These are phyloP conservation scores for Suillus subluteus DNA, from an alignment of 768 basidiomycete genomes.

Conservation along the genomic window DNA sequence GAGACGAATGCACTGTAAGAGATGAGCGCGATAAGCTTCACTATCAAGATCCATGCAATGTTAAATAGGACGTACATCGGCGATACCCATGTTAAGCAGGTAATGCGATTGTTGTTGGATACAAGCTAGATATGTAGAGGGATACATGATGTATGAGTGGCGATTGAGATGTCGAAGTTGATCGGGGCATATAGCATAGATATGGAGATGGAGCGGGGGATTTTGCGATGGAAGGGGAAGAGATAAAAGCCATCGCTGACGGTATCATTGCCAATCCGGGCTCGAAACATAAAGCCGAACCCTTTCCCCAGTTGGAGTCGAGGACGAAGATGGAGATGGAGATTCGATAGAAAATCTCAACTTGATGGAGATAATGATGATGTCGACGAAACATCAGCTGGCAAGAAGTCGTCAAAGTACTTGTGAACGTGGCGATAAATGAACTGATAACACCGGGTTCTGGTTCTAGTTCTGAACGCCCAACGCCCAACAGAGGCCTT, in stretches of 20 bases:
- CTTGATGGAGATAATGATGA: background rate
- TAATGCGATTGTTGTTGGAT: background rate
- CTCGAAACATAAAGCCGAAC: background rate
- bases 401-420: background rate
- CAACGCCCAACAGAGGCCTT: background rate
- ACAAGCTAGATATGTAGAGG: background rate
- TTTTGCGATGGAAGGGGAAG: background rate
- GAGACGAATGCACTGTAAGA: background rate
- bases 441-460: background rate
- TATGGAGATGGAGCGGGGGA: background rate
- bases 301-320: background rate
- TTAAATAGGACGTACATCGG: background rate
- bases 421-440: background rate
- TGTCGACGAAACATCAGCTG: background rate
- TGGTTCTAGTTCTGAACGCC: background rate
- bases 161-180: background rate
- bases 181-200: background rate
- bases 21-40: background rate
- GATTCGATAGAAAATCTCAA: background rate
- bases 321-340: background rate
- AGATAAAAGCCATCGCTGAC: background rate
- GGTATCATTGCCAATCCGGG: background rate
- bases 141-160: background rate
- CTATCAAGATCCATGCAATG: no score
- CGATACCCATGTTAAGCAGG: background rate